A percentile compares a stretch with the other conserved stretches of the same genome.
These are phyloP conservation scores for Syzygium jambos DNA, from an alignment of 345 rosid species.

Conservation along the genomic window DNA sequence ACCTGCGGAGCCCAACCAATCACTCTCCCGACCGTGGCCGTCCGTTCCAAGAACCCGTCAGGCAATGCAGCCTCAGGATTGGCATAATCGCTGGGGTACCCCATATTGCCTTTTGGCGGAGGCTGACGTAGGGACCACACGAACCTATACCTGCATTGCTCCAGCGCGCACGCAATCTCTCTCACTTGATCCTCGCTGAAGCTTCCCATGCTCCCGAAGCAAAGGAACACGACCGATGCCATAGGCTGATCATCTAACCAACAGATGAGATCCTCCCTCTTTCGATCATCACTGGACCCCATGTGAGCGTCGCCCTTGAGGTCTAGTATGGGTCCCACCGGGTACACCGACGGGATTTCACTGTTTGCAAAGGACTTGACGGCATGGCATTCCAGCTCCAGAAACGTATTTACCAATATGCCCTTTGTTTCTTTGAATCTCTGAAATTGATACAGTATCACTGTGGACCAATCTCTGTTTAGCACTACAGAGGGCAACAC, in stretches of 20 bases:
- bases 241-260: constrained; percentile 58
- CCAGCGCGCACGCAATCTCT: not conserved
- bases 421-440: constrained; percentile 22
- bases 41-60: constrained; percentile 38
- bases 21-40: constrained; percentile 22
- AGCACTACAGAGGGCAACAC: not conserved
- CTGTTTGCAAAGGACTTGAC: constrained; percentile 2
- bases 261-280: not conserved
- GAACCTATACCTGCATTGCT: not conserved
- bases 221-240: constrained; percentile 50
- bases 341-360: constrained; percentile 20
- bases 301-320: constrained; percentile 1
- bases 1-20: constrained; percentile 56
- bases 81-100: constrained; percentile 9
- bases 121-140: constrained; percentile 38
- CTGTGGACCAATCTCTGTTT: not conserved
- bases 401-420: constrained; percentile 37
- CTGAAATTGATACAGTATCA: not conserved
- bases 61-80: constrained; percentile 24
- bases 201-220: constrained; percentile 63
- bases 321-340: constrained; percentile 45
- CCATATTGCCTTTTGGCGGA: constrained; percentile 1
- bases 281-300: constrained; percentile 7
- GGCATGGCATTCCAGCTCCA: constrained; percentile 33
- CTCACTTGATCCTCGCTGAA: constrained; percentile 34